Evolutionary conservation across 805 yeast genomes (phyloP), one percentile per base, ranked within the genome.

Genomic region (Debaryomyces tyrocola): DNA sequence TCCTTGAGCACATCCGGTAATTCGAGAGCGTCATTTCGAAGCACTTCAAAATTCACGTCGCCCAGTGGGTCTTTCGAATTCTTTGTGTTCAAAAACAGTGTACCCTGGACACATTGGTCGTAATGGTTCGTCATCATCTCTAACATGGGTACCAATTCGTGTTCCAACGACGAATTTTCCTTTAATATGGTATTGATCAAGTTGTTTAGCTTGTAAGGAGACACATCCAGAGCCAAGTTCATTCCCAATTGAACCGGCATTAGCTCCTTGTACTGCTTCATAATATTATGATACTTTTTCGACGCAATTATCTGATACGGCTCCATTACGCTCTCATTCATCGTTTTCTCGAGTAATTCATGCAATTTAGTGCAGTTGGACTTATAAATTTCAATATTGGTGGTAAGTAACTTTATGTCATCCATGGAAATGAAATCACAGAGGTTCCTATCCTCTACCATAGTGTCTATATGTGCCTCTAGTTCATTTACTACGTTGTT

Each of bases 71-170:
- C 29, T 15, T 29, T 39, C 7, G 49, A 47, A 34, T 21, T 45
- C 0, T 63, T 57, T n/a, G 67, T 59, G 18, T 61, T 56, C n/a
- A 76, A 64, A 6, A 70, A 49, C 4, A 66, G 64, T 2, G 69
- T 57, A 8, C 80, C 86, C 49, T 78, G 67, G 10, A 68, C 55
- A 54, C 96, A 87, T 59, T 87, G 90, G 62, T 90, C 97, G 56
- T 83, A 89, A 66, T 90, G 96, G 44, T 80, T 80, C 9, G 96
- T 85, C 40, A 90, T 69, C 56, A 90, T 80, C 46, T 82, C 83
- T 29, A 91, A 67, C 14, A 85, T 70, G 2, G 78, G 74, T 0
- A 88, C 95, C 64, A 89, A 74, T 44, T 86, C 94, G 47, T 76
- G 74, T 44, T 89, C 96, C 41, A 82, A 58, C 1, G 72, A 68